A percentile compares a stretch with the other conserved stretches of the same genome.
phyloP scores from a whole-genome alignment of 164 flowering plant genomes.

The Vitis amurensis region DNA sequence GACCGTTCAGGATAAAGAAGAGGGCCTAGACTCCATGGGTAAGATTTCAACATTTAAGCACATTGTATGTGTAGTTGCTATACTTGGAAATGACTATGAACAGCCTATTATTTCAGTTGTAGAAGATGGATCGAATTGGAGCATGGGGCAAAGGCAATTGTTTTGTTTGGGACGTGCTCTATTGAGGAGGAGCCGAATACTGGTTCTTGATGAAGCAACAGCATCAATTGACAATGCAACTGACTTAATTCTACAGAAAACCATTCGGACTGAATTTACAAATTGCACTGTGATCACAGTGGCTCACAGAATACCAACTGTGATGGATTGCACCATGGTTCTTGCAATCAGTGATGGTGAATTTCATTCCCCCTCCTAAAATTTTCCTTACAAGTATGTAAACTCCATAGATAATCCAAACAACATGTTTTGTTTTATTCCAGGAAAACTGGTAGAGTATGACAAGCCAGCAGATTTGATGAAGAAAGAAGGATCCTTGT shows the following conservation, averaged over 20 bases:
- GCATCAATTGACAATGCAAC: slow-evolving; percentile 61
- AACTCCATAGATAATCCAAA: not conserved
- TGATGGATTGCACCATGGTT: slow-evolving; percentile 45
- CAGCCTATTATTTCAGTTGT: slow-evolving; percentile 29
- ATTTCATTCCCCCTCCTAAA: not conserved
- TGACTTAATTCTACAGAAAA: slow-evolving; percentile 44
- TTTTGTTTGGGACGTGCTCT: slow-evolving; percentile 52
- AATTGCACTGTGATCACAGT: slow-evolving; percentile 30
- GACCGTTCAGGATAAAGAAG: slow-evolving; percentile 40
- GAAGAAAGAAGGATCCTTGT: slow-evolving; percentile 69
- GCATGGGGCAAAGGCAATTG: slow-evolving; percentile 61
- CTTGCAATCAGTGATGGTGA: slow-evolving; percentile 57
- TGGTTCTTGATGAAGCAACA: slow-evolving; percentile 69
- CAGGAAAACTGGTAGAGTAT: slow-evolving; percentile 74
- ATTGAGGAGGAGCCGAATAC: slow-evolving; percentile 42
- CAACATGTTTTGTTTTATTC: not conserved
- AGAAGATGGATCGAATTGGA: slow-evolving; percentile 66
- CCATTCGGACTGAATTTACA: slow-evolving; percentile 27
- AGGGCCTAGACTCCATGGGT: slow-evolving; percentile 51
- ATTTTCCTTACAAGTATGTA: not conserved
- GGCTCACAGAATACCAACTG: slow-evolving; percentile 31
- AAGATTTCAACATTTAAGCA: not conserved
- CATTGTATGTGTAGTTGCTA: not conserved
- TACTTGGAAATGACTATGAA: not conserved
- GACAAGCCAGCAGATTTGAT: slow-evolving; percentile 78